These are phyloP conservation scores for Penicillium sp. DNA, from an alignment of 2,329 filamentous ascomycete species.

Conservation along the genomic window DNA sequence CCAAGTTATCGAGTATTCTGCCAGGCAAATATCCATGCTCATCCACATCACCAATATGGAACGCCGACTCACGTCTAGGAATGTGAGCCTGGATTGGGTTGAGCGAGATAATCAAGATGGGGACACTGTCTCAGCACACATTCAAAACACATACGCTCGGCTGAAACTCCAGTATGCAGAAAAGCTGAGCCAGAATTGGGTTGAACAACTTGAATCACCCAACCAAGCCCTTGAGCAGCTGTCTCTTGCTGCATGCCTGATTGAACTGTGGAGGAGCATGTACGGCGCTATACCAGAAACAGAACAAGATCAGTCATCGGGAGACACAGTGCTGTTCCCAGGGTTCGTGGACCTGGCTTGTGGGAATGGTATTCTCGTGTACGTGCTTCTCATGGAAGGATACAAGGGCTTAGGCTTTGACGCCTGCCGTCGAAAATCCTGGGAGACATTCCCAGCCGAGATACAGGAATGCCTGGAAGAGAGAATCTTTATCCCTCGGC, in stretches of 20 bases:
- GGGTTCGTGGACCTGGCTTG: slow-evolving; percentile 97
- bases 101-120: neutral
- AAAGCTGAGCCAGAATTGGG: slow-evolving; percentile 71
- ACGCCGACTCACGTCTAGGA: slow-evolving; percentile 3
- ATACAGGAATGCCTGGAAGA: slow-evolving; percentile 56
- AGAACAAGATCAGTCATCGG: slow-evolving; percentile 14
- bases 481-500: slow-evolving; percentile 60
- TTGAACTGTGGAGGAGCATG: slow-evolving; percentile 87
- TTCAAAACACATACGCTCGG: slow-evolving; percentile 78
- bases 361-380: slow-evolving; percentile 86
- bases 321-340: slow-evolving; percentile 57
- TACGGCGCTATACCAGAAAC: slow-evolving; percentile 52
- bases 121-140: slow-evolving; percentile 74
- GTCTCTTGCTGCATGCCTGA: slow-evolving; percentile 84
- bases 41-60: neutral
- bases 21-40: neutral
- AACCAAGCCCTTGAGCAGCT: slow-evolving; percentile 98
- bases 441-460: slow-evolving; percentile 65
- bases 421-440: slow-evolving; percentile 80
- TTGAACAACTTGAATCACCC: slow-evolving; percentile 77
- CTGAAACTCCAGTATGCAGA: slow-evolving; percentile 80
- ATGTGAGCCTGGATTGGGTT: slow-evolving; percentile 5
- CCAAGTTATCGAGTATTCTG: neutral
- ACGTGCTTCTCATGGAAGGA: slow-evolving; percentile 77
- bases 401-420: slow-evolving; percentile 90